Evolutionary conservation across 345 rosid genomes (phyloP).

Genomic region (Eucalyptus pauciflora): DNA sequence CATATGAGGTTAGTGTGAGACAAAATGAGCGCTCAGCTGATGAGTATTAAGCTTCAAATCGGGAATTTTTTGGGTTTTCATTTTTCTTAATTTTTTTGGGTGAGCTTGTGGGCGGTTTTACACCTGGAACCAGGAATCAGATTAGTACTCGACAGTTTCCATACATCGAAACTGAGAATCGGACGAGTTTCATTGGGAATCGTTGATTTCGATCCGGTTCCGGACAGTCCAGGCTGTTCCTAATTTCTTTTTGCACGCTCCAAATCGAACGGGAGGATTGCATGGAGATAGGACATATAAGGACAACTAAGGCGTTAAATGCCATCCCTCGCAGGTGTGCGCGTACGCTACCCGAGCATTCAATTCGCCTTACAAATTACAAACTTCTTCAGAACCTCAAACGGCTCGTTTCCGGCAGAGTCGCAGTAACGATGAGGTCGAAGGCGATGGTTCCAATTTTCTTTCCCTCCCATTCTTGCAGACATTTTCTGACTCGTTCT

Average conservation of each 20-base stretch:
- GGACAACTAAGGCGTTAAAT: neutral
- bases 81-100: no score
- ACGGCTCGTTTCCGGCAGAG: neutral
- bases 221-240: no score
- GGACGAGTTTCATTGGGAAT: no score
- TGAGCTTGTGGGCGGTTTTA: no score
- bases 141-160: no score
- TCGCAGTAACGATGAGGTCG: neutral
- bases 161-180: no score
- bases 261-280: neutral
- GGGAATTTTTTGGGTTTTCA: no score
- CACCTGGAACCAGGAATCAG: rapidly evolving
- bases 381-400: neutral
- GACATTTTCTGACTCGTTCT: neutral
- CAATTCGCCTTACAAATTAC: neutral
- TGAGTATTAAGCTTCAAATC: no score
- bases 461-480: neutral
- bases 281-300: neutral
- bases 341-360: neutral
- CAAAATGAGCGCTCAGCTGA: no score
- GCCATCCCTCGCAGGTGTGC: neutral
- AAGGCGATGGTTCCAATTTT: neutral
- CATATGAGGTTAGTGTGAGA: no score
- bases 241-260: no score
- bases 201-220: rapidly evolving